These are phyloP conservation scores for Xylariaceae sp. DNA, from an alignment of 2,329 filamentous ascomycete genomes.

Conservation along the genomic window DNA sequence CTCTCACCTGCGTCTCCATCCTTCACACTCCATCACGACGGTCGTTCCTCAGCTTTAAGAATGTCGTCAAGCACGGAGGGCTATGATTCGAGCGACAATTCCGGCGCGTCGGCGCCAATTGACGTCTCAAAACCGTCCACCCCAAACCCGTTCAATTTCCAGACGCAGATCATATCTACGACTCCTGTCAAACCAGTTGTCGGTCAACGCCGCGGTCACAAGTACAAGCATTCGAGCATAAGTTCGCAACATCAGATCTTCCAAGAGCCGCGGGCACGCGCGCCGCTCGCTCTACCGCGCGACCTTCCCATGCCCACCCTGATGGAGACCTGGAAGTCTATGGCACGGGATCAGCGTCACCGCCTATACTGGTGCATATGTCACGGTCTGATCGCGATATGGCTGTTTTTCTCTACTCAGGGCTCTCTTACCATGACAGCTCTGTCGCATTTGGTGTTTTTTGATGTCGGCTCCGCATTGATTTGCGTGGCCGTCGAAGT, in stretches of 20 bases:
- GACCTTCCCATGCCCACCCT: slow-evolving; percentile 88
- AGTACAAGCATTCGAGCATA: slow-evolving; percentile 95
- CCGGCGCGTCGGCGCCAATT: slow-evolving; percentile 32
- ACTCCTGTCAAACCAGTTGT: slow-evolving; percentile 77
- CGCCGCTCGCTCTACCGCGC: slow-evolving; percentile 82
- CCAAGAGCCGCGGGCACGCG: slow-evolving; percentile 79
- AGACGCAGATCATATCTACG: slow-evolving; percentile 72
- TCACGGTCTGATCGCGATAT: slow-evolving; percentile 76
- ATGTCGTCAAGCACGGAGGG: slow-evolving; percentile 25
- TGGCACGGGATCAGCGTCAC: slow-evolving; percentile 80
- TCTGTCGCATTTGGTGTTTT: slow-evolving; percentile 87
- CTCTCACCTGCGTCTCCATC: slow-evolving; percentile 30
- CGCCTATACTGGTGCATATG: slow-evolving; percentile 86
- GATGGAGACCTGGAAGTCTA: slow-evolving; percentile 80
- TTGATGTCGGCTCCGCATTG: slow-evolving; percentile 87
- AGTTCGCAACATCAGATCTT: slow-evolving; percentile 89
- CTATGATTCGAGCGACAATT: slow-evolving; percentile 27
- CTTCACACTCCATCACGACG: slow-evolving; percentile 23
- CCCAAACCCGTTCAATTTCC: slow-evolving; percentile 86
- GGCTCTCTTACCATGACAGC: slow-evolving; percentile 88
- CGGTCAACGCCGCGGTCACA: slow-evolving; percentile 87
- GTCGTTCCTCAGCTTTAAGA: slow-evolving; percentile 14
- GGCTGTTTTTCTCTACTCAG: slow-evolving; percentile 79
- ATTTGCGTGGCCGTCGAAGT: slow-evolving; percentile 91
- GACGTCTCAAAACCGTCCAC: slow-evolving; percentile 32